phyloP scores from a whole-genome alignment of 2,329 filamentous ascomycete species.

The Torrubiellomyces zombiae region DNA sequence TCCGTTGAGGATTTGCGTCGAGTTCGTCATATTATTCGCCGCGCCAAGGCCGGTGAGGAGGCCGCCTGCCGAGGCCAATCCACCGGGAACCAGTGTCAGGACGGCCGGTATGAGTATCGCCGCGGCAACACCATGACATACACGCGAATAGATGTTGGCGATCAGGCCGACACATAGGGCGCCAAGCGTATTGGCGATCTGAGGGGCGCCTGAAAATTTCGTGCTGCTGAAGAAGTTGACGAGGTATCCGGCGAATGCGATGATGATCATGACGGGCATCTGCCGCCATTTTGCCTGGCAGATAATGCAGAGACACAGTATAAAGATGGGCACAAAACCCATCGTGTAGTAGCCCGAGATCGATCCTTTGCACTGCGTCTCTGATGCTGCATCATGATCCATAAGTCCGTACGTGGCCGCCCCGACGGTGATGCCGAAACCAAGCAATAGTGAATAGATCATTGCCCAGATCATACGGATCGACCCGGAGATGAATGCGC shows the following conservation, averaged over 20 bases:
- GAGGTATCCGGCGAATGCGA: constrained; percentile 57
- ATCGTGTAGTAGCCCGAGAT: constrained; percentile 36
- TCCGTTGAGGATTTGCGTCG: constrained; percentile 16
- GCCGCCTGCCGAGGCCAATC: constrained; percentile 28
- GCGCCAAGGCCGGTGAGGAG: constrained; percentile 26
- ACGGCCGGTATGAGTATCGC: constrained; percentile 30
- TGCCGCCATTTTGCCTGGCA: constrained; percentile 75
- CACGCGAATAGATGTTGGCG: constrained; percentile 58
- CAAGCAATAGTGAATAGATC: constrained; percentile 56
- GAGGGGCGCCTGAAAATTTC: constrained; percentile 51
- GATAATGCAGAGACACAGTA: constrained; percentile 55
- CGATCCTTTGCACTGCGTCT: constrained; percentile 23
- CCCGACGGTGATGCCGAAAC: constrained; percentile 55
- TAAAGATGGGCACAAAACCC: constrained; percentile 58
- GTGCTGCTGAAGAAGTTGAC: constrained; percentile 57
- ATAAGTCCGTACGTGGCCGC: constrained; percentile 46
- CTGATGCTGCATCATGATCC: constrained; percentile 32
- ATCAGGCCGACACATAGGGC: constrained; percentile 61
- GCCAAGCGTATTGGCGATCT: constrained; percentile 61
- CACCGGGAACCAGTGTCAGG: constrained; percentile 31
- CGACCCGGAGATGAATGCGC: constrained; percentile 51
- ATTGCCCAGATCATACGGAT: constrained; percentile 62
- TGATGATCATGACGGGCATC: constrained; percentile 58
- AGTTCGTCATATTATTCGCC: constrained; percentile 26
- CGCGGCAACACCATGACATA: constrained; percentile 33